Base-by-base conservation (phyloP, 306 rosid genomes). In the Rubus parviflorus region DNA sequence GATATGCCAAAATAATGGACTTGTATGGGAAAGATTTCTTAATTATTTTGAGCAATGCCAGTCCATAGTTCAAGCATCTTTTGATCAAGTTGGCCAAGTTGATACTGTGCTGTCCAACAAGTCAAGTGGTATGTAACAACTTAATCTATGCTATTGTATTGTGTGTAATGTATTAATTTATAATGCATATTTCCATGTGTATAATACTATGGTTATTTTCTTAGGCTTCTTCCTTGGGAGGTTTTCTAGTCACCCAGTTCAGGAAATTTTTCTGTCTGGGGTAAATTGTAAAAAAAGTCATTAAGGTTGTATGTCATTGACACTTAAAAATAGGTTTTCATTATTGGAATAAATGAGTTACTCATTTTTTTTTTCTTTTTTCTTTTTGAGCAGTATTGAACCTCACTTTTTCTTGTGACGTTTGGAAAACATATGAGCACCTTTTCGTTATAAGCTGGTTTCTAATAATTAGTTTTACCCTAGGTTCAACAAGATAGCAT, bases 11-110 rank as follows among this genome's bases (percentile, higher is more conserved):
- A 77, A 89, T 86, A 77, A 75, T 38, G 71, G 57, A 57, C 81
- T 75, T 60, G 91, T 87, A 67, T 90, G 97, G 95, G 91, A 90
- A 72, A 75, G 38, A 41, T 81, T 95, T 56, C 40, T 88, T 53
- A 47, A 8, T 63, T 86, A 86, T 86, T 83, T 92, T 62, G 87
- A 82, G 76, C 81, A 58, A 57, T 85, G 86, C 74, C 89, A 83
- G 67, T 81, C 79, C 41, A 69, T 58, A 22, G 86, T 79, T 70
- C 87, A 77, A 74, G 80, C 79, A 73, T 82, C 87, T 60, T 54
- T 68, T 52, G 79, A 70, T 76, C 87, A 78, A 73, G 84, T 74
- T 40, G 86, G 70, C 65, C 46, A 75, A 51, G 84, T 57, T 30
- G 79, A 76, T 68, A 78, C 58, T 48, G 57, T 68, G 58, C 77